Percentiles rank a stretch among this genome's conserved stretches.
These are phyloP conservation scores for Medicago ruthenica DNA, from an alignment of 306 rosid genomes.

Conservation along the genomic window DNA sequence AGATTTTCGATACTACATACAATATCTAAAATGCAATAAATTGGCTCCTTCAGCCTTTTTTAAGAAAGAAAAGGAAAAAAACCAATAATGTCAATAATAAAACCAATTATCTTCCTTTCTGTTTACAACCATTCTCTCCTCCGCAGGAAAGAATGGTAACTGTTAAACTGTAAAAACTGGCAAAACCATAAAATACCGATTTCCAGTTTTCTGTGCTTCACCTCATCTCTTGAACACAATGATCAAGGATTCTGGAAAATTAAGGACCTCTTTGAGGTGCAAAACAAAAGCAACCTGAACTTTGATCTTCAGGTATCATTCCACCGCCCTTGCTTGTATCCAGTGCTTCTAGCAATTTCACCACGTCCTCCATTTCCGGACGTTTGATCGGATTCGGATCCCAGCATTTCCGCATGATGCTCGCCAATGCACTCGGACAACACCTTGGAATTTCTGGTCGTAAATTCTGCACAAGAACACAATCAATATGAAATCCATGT, in stretches of 20 bases:
- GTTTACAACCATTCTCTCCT: slow-evolving; percentile 18
- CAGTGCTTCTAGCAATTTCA: slow-evolving; percentile 71
- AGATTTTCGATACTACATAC: slow-evolving; percentile 34
- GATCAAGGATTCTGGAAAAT: slow-evolving; percentile 4
- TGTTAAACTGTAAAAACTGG: slow-evolving; percentile 34
- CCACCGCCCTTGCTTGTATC: slow-evolving; percentile 95
- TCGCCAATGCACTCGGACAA: slow-evolving; percentile 67
- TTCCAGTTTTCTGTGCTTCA: slow-evolving; percentile 39
- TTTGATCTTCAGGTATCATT: slow-evolving; percentile 80
- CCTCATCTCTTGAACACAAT: slow-evolving; percentile 37
- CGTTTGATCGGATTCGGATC: slow-evolving; percentile 78
- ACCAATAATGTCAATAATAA: not conserved
- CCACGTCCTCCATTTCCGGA: slow-evolving; percentile 83
- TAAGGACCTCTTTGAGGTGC: slow-evolving; percentile 67
- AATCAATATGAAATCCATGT: slow-evolving; percentile 26
- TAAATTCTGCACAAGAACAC: slow-evolving; percentile 56
- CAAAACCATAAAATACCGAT: slow-evolving; percentile 44
- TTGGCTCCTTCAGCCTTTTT: not conserved
- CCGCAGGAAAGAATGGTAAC: slow-evolving; percentile 19
- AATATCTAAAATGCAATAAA: slow-evolving; percentile 32
- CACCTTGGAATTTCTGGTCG: slow-evolving; percentile 87
- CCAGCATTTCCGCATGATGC: slow-evolving; percentile 81
- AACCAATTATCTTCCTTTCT: slow-evolving; percentile 38
- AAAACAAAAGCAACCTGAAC: slow-evolving; percentile 70
- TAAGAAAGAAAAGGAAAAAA: not conserved